phyloP scores from a whole-genome alignment of 2,329 filamentous ascomycete species.

The Metarhizium anisopliae region DNA sequence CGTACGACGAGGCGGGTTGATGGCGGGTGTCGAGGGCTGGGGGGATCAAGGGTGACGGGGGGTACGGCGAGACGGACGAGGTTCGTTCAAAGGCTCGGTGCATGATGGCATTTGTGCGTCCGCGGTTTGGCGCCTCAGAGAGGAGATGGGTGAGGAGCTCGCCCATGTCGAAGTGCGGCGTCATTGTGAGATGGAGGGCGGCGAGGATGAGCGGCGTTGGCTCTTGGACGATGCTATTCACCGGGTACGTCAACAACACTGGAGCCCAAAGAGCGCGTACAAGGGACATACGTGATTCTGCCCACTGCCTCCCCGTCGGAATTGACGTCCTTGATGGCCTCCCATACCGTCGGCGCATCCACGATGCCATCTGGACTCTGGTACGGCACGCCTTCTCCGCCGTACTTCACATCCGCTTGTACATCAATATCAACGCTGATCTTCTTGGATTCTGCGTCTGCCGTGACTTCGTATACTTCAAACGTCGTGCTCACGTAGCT shows the following conservation, averaged over 20 bases:
- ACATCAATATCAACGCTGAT: slow-evolving; percentile 19
- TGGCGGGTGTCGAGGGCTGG: slow-evolving; percentile 4
- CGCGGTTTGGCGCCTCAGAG: slow-evolving; percentile 32
- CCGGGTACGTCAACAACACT: slow-evolving; percentile 3
- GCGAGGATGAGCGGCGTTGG: slow-evolving; percentile 52
- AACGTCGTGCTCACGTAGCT: slow-evolving; percentile 41
- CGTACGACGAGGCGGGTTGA: neutral
- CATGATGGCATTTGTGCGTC: slow-evolving; percentile 38
- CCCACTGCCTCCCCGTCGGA: slow-evolving; percentile 35
- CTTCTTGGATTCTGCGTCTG: slow-evolving; percentile 30
- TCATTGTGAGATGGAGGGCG: slow-evolving; percentile 49
- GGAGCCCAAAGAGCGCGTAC: neutral
- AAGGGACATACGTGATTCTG: slow-evolving; percentile 41
- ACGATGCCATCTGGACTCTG: slow-evolving; percentile 19
- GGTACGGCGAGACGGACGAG: slow-evolving; percentile 10
- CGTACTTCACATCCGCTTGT: slow-evolving; percentile 6
- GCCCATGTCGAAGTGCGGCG: slow-evolving; percentile 51
- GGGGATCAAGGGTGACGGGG: slow-evolving; percentile 10
- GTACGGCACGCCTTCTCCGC: neutral
- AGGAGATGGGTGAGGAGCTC: slow-evolving; percentile 48
- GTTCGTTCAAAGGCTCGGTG: slow-evolving; percentile 35
- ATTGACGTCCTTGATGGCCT: slow-evolving; percentile 29
- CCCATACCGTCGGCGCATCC: slow-evolving; percentile 33
- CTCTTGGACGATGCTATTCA: slow-evolving; percentile 45
- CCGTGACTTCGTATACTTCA: slow-evolving; percentile 47